phyloP scores from a whole-genome alignment of 306 rosid genomes.

The Rosa multiflora region DNA sequence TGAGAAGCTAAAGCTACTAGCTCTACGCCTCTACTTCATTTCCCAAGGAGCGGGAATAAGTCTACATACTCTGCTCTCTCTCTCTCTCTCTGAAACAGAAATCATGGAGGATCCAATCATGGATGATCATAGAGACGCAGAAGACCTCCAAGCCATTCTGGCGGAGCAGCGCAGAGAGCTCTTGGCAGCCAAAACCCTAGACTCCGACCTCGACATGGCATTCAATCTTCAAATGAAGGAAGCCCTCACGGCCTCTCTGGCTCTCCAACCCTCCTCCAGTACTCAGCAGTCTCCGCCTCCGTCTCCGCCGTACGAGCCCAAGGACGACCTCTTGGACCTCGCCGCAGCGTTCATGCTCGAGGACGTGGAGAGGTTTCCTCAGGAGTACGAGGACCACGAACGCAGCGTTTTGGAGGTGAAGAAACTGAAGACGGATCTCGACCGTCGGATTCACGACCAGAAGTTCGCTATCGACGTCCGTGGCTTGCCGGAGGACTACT shows the following conservation, averaged over 20 bases:
- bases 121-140: not conserved
- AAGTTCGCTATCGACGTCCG: conserved; percentile 18
- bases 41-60: no score
- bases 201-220: conserved; percentile 35
- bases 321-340: conserved; percentile 20
- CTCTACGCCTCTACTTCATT: no score
- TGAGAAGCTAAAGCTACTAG: no score
- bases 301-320: not conserved
- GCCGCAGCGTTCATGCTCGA: conserved; percentile 31
- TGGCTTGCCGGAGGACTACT: conserved; percentile 30
- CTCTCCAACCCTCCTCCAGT: conserved; percentile 16
- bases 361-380: conserved; percentile 19
- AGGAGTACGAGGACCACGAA: conserved; percentile 26
- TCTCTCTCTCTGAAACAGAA: no score
- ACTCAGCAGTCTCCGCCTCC: conserved; percentile 2
- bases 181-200: conserved; percentile 26
- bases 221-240: conserved; percentile 44
- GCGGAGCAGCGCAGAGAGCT: conserved; percentile 20
- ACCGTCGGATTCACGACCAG: conserved; percentile 38
- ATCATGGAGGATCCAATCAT: not conserved
- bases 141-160: not conserved
- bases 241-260: conserved; percentile 34
- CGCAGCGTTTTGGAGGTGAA: conserved; percentile 26
- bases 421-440: conserved; percentile 33
- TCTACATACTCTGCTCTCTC: no score